A percentile compares a stretch with the other conserved stretches of the same genome.
Evolutionary conservation across 306 rosid genomes (phyloP).

Genomic region (Cucurbita ficifolia): DNA sequence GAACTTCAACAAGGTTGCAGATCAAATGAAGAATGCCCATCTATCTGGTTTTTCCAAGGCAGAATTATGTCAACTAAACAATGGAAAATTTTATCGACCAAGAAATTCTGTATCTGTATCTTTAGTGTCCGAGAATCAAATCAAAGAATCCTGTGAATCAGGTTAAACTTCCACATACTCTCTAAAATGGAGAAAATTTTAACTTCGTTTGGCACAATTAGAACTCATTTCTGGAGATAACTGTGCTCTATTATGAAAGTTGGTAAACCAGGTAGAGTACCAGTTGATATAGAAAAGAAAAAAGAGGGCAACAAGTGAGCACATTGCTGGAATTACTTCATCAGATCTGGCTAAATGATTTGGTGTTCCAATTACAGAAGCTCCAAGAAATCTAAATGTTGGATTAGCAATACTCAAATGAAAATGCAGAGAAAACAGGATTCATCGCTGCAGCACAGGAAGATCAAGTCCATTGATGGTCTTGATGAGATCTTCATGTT

Average conservation of each 20-base stretch:
- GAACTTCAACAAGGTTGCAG: conserved; percentile 6
- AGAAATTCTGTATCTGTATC: conserved; percentile 16
- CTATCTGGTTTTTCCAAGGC: neutral
- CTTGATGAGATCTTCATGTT: conserved; percentile 86
- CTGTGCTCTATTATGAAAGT: conserved; percentile 2
- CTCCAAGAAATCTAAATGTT: conserved; percentile 58
- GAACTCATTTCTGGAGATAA: neutral
- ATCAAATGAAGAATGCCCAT: conserved; percentile 13
- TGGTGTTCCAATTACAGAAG: conserved; percentile 71
- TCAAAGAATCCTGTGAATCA: conserved; percentile 27
- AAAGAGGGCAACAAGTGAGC: conserved; percentile 58
- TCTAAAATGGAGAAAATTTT: neutral
- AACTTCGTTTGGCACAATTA: neutral
- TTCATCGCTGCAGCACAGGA: conserved; percentile 93
- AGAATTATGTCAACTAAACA: conserved; percentile 1
- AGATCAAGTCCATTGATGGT: conserved; percentile 74
- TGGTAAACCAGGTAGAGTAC: conserved; percentile 19
- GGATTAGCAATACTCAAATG: conserved; percentile 82
- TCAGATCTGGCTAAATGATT: conserved; percentile 72
- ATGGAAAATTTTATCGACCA: no score
- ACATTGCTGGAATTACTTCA: conserved; percentile 42
- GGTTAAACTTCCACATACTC: conserved; percentile 29
- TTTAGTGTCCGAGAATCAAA: conserved; percentile 20
- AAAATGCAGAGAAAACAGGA: conserved; percentile 87
- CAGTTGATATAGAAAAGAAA: conserved; percentile 43